A percentile compares a stretch with the other conserved stretches of the same genome.
Conservation (phyloP, 1,284 basidiomycete genomes). For the Coriolopsis trogii region DNA sequence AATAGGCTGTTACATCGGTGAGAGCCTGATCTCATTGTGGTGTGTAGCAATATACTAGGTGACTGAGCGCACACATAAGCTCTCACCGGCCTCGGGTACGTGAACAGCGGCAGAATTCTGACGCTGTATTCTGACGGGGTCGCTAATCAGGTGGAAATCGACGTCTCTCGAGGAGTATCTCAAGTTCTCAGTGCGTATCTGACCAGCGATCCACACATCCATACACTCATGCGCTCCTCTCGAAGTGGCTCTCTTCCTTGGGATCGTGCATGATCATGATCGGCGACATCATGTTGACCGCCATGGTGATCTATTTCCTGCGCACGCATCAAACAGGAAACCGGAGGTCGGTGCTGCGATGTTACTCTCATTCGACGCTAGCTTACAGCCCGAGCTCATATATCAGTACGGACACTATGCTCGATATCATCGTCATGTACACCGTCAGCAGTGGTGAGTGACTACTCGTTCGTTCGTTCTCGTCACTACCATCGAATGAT, state of each 20-base stretch:
- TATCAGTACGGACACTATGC: constrained; percentile 6
- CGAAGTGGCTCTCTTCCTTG: constrained; percentile 7
- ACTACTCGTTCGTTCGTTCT: background rate
- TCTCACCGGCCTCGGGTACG: background rate
- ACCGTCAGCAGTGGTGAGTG: constrained; percentile 11
- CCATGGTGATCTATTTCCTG: constrained; percentile 8
- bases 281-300: constrained; percentile 7
- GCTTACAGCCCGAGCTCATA: background rate
- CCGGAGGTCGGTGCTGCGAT: background rate
- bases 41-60: background rate
- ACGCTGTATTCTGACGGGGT: background rate
- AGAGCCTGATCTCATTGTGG: background rate
- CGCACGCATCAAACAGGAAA: constrained; percentile 5
- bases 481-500: background rate
- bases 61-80: background rate
- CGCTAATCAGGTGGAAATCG: background rate
- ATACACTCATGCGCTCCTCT: no score
- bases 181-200: constrained; percentile 3
- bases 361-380: background rate
- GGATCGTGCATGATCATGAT: constrained; percentile 5
- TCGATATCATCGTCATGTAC: constrained; percentile 8
- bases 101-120: background rate
- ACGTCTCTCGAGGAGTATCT: background rate
- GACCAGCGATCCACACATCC: background rate
- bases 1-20: constrained; percentile 2